These are phyloP conservation scores for Plenodomus lindquistii DNA, from an alignment of 2,329 filamentous ascomycete genomes.

Conservation along the genomic window DNA sequence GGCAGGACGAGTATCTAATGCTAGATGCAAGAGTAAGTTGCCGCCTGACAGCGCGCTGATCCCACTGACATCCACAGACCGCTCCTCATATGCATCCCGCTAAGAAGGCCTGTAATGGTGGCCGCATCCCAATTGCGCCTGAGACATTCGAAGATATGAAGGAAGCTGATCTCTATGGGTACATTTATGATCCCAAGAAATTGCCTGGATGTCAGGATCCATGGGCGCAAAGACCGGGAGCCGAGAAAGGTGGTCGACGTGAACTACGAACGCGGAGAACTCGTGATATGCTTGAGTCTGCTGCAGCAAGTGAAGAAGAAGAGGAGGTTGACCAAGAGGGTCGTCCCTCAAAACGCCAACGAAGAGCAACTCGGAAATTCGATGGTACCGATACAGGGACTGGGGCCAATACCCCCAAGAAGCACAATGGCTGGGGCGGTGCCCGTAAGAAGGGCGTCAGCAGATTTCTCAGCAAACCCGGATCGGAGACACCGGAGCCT, in stretches of 20 bases:
- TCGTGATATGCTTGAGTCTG: constrained; percentile 45
- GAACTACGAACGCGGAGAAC: constrained; percentile 52
- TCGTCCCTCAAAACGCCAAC: constrained; percentile 37
- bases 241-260: constrained; percentile 50
- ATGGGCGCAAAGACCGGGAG: constrained; percentile 55
- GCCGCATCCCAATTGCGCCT: constrained; percentile 50
- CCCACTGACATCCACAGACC: constrained; percentile 42
- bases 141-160: constrained; percentile 63
- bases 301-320: constrained; percentile 44
- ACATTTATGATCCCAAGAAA: constrained; percentile 59
- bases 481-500: constrained; percentile 43
- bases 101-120: constrained; percentile 56
- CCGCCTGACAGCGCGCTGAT: constrained; percentile 9
- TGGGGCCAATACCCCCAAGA: constrained; percentile 37
- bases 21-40: constrained; percentile 51
- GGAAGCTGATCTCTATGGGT: constrained; percentile 64
- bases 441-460: constrained; percentile 44
- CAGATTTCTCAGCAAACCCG: constrained; percentile 27
- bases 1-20: constrained; percentile 63
- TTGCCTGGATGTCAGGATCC: constrained; percentile 59
- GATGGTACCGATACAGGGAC: constrained; percentile 38
- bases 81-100: constrained; percentile 55
- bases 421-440: constrained; percentile 44
- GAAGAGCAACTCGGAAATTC: constrained; percentile 41
- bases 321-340: constrained; percentile 41